phyloP scores from a whole-genome alignment of 2,329 filamentous ascomycete genomes.

The Chaetomium strumarium region DNA sequence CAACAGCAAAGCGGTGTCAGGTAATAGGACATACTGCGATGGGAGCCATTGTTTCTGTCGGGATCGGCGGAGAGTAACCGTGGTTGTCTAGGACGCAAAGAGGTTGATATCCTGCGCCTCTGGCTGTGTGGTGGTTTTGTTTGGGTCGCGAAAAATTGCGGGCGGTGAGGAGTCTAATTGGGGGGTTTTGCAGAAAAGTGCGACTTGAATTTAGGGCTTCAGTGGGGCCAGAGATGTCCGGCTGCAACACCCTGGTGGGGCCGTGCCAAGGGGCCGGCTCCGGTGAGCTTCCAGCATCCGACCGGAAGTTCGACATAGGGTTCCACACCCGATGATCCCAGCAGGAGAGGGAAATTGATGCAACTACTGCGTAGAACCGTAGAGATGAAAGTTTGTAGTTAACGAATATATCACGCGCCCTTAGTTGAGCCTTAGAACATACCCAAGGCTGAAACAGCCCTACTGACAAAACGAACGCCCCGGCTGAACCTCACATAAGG shows the following conservation, averaged over 20 bases:
- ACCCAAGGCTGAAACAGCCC: too few species aligned
- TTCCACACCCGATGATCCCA: too few species aligned
- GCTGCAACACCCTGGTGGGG: not conserved
- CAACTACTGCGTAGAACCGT: too few species aligned
- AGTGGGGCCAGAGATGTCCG: not conserved
- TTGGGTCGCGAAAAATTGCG: constrained; percentile 10
- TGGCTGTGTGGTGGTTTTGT: constrained; percentile 24
- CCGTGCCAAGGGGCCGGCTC: constrained; percentile 8
- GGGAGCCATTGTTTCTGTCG: constrained; percentile 69
- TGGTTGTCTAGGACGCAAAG: constrained; percentile 46
- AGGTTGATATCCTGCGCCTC: constrained; percentile 80
- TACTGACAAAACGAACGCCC: too few species aligned
- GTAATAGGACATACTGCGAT: constrained; percentile 69
- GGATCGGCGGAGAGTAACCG: constrained; percentile 19
- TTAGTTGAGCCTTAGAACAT: too few species aligned
- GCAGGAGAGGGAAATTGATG: too few species aligned
- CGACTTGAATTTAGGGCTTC: constrained; percentile 19
- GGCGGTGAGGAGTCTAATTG: constrained; percentile 13
- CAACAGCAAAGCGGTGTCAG: constrained; percentile 88
- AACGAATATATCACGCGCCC: too few species aligned
- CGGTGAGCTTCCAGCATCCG: not conserved
- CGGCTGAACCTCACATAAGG: too few species aligned
- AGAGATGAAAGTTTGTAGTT: too few species aligned
- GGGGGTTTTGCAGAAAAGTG: constrained; percentile 11
- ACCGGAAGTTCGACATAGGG: too few species aligned